Percentiles rank a stretch among this genome's conserved stretches.
phyloP scores from a whole-genome alignment of 306 rosid genomes.

The Rosa multiflora region DNA sequence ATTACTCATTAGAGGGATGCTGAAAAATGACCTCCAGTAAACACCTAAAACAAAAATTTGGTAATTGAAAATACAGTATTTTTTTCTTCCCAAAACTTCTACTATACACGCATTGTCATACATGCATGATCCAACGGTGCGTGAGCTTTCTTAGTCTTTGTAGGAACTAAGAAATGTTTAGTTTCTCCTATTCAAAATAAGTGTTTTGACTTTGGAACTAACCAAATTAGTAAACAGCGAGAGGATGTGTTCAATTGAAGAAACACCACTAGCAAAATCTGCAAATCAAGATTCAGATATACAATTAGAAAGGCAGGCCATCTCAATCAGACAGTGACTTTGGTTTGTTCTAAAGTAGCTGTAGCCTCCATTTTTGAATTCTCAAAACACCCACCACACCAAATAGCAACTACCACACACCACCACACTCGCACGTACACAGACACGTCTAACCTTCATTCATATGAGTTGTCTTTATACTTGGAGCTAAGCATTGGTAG shows the following conservation, averaged over 20 bases:
- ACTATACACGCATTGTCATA: too few relatives aligned
- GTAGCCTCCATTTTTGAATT: constrained; percentile 40
- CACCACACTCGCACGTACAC: constrained; percentile 22
- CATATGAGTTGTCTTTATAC: constrained; percentile 26
- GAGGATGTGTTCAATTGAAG: background rate
- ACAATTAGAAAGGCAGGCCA: constrained; percentile 15
- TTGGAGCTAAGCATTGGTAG: constrained; percentile 39
- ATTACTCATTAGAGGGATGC: background rate
- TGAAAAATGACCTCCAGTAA: background rate
- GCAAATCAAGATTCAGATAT: background rate
- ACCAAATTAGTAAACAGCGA: background rate
- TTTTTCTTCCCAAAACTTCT: too few relatives aligned
- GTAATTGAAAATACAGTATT: background rate
- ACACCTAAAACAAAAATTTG: background rate
- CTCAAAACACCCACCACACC: constrained; percentile 36
- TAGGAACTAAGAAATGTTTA: background rate
- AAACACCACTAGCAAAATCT: background rate
- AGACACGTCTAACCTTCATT: constrained; percentile 11
- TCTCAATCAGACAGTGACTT: constrained; percentile 21
- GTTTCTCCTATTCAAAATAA: background rate
- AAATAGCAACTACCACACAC: constrained; percentile 4
- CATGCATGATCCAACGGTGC: too few relatives aligned
- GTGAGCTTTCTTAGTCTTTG: background rate
- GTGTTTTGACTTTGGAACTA: background rate
- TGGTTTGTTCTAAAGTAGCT: constrained; percentile 62